A percentile compares a stretch with the other conserved stretches of the same genome.
Conservation (phyloP, 768 basidiomycete species). For the Zangia roseola region DNA sequence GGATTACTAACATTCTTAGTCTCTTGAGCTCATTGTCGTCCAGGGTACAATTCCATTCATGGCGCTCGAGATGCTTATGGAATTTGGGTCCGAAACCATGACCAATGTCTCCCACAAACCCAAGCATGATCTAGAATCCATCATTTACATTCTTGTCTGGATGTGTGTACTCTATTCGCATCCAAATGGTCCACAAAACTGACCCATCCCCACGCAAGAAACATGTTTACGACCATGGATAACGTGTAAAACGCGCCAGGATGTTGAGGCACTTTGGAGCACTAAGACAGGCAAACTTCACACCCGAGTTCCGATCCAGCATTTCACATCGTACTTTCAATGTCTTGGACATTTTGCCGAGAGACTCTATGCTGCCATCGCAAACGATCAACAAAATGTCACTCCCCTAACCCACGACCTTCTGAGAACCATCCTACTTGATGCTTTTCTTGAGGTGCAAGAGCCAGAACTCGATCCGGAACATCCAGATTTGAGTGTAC, state of each 20-base stretch:
- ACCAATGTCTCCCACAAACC: not conserved
- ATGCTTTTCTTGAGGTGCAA: no score
- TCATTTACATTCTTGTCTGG: constrained; percentile 2
- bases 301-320: not conserved
- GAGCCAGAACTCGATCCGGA: no score
- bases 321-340: not conserved
- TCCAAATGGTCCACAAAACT: no score
- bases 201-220: no score
- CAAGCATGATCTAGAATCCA: constrained; percentile 2
- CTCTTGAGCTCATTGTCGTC: no score
- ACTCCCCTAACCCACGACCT: no score
- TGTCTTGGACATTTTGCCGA: no score
- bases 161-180: constrained; percentile 6
- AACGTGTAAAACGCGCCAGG: no score
- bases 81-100: not conserved
- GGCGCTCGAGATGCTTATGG: not conserved
- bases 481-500: no score
- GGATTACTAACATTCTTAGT: not conserved
- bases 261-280: not conserved
- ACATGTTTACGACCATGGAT: not conserved
- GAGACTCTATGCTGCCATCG: no score
- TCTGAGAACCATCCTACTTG: no score
- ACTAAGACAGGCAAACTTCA: not conserved
- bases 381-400: no score
- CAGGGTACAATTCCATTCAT: constrained; percentile 7